Base-by-base conservation (phyloP, 2,329 filamentous ascomycete species). In the Aspergillus hortae region DNA sequence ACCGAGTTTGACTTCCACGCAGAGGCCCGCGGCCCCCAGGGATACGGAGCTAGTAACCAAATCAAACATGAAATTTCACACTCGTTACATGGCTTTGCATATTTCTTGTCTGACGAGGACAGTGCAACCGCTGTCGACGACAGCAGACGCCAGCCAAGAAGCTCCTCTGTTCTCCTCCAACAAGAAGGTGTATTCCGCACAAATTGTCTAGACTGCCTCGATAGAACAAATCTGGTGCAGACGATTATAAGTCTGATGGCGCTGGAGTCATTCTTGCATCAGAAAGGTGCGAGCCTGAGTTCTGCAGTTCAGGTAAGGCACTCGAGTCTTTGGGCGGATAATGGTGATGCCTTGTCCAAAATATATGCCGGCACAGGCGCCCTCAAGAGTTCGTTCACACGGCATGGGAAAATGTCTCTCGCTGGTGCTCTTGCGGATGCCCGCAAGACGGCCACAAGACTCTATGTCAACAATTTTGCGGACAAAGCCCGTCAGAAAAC, bases 1-100 rank as follows among this genome's bases (percentile, higher is more conserved):
- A 95, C 92, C 1, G 90, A 96, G 64, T 99, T 94, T 66, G 94
- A 99, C 71, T 97, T 99, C 54, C 92, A 97, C 66, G 92, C 92
- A 3, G 91, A 97, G 70, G 96, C 94, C 1, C 88, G 88, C 63
- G 90, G 89, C 0, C 87, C 89, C 1, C 82, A 83, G 51, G 92
- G 92, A 3, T 97, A 96, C 66, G 91, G 95, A 68, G 90, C 90
- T 51, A 94, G 92, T n/a, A 86, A 82, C 60, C 84, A 88, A 61
- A 96, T 99, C 56, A 85, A 86, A 43, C 80, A 83, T 45, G 86
- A 89, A 60, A 89, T 97, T 33, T 84, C 89, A 53, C 73, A 84
- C 50, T 94, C 90, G 21, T 87, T 90, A 6, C 86, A 95, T 57
- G 85, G 86, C 0, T 99, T 99, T 70, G 91, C 88, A n/a, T 97